phyloP scores from a whole-genome alignment of 2,329 filamentous ascomycete species.

The Sporothrix pallida region DNA sequence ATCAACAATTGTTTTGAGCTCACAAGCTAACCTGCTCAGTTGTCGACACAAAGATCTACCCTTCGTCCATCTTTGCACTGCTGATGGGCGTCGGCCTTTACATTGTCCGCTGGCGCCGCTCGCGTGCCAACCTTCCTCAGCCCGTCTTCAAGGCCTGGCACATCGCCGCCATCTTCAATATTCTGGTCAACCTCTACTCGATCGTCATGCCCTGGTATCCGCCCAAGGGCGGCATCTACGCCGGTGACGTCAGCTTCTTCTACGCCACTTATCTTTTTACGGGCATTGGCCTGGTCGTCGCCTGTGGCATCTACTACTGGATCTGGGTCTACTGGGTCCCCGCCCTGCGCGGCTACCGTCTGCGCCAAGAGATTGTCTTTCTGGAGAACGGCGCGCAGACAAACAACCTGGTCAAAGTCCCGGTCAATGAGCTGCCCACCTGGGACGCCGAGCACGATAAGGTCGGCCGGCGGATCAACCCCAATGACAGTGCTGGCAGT shows the following conservation, averaged over 20 bases:
- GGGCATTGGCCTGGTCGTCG: constrained; percentile 61
- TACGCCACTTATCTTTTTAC: constrained; percentile 72
- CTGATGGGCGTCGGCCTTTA: constrained; percentile 63
- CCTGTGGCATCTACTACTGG: constrained; percentile 57
- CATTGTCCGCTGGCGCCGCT: constrained; percentile 61
- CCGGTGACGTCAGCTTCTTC: constrained; percentile 74
- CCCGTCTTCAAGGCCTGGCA: constrained; percentile 66
- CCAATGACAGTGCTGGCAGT: background rate
- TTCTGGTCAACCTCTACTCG: constrained; percentile 65
- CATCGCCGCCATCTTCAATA: constrained; percentile 62
- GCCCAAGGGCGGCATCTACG: constrained; percentile 62
- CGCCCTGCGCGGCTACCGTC: constrained; percentile 50
- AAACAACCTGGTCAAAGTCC: constrained; percentile 56
- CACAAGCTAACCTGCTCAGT: constrained; percentile 45
- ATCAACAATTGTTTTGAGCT: too few relatives aligned
- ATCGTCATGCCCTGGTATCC: constrained; percentile 76
- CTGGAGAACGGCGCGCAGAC: constrained; percentile 53
- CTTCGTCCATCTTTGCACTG: constrained; percentile 62
- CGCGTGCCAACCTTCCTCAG: constrained; percentile 53
- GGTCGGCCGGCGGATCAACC: constrained; percentile 36
- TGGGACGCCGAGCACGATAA: constrained; percentile 52
- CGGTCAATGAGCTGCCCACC: constrained; percentile 48
- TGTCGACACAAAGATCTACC: constrained; percentile 64
- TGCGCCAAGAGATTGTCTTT: constrained; percentile 56
- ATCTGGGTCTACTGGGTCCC: constrained; percentile 56